A percentile compares a stretch with the other conserved stretches of the same genome.
Evolutionary conservation across 2,329 filamentous ascomycete genomes (phyloP).

Genomic region (Spiromastix sp.): DNA sequence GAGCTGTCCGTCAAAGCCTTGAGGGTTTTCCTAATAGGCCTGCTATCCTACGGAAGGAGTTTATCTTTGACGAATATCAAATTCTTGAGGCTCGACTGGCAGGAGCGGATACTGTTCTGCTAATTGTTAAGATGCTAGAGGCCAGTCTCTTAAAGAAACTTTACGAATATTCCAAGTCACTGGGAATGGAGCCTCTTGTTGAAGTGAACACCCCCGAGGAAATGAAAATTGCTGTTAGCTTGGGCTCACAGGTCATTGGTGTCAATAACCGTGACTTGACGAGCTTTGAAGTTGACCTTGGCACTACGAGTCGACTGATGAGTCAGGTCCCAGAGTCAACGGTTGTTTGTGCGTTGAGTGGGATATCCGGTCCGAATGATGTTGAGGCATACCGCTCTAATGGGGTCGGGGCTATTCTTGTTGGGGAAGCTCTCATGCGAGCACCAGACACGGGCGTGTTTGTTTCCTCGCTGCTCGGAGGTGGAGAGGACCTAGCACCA

Average conservation of each 20-base stretch:
- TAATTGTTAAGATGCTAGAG: conserved; percentile 98
- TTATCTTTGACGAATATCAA: conserved; percentile 96
- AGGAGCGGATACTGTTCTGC: conserved; percentile 84
- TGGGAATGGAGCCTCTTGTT: conserved; percentile 96
- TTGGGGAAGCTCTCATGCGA: conserved; percentile 93
- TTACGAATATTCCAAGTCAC: conserved; percentile 76
- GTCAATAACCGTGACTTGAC: conserved; percentile 97
- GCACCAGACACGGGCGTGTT: conserved; percentile 73
- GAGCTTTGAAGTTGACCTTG: conserved; percentile 91
- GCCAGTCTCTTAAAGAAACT: conserved; percentile 60
- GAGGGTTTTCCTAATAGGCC: conserved; percentile 85
- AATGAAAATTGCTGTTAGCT: conserved; percentile 75
- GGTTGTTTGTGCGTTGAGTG: conserved; percentile 86
- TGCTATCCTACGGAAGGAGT: conserved; percentile 88
- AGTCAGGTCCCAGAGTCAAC: conserved; percentile 76
- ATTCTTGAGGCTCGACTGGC: conserved; percentile 89
- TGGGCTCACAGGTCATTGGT: conserved; percentile 85
- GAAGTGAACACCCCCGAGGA: conserved; percentile 93
- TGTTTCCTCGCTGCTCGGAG: conserved; percentile 71
- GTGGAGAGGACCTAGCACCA: conserved; percentile 20
- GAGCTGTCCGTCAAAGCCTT: conserved; percentile 77
- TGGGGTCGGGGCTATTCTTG: conserved; percentile 83
- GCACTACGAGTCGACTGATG: conserved; percentile 80
- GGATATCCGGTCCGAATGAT: conserved; percentile 81
- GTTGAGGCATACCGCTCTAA: conserved; percentile 80